Evolutionary conservation across 345 rosid species (phyloP).

Genomic region (Salix koriyanagi): DNA sequence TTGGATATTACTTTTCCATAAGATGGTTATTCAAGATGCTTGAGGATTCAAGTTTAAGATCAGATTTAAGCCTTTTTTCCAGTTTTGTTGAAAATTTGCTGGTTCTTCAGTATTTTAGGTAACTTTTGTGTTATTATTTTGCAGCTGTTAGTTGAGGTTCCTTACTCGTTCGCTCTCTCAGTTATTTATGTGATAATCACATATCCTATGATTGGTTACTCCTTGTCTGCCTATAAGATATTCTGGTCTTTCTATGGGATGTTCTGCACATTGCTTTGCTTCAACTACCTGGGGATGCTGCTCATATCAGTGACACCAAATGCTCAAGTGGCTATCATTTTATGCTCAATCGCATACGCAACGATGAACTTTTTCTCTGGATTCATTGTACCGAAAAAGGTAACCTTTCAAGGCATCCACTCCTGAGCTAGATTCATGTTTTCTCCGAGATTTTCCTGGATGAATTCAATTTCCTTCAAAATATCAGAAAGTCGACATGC

Average conservation of each 20-base stretch:
- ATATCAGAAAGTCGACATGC: too few relatives aligned
- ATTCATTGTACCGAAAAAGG: constrained; percentile 60
- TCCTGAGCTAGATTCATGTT: background rate
- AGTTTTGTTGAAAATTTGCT: background rate
- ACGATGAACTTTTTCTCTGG: constrained; percentile 59
- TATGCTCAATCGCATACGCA: constrained; percentile 39
- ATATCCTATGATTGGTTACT: constrained; percentile 73
- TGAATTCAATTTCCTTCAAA: too few relatives aligned
- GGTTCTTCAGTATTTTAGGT: background rate
- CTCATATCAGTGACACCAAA: constrained; percentile 65
- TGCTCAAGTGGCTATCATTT: constrained; percentile 47
- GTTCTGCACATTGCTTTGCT: constrained; percentile 49
- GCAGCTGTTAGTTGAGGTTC: constrained; percentile 68
- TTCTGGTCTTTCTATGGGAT: constrained; percentile 62
- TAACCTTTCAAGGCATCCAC: constrained; percentile 26
- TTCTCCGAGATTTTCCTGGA: background rate
- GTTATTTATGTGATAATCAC: constrained; percentile 36
- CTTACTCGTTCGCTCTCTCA: constrained; percentile 49
- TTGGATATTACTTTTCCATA: too few relatives aligned
- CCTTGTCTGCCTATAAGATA: constrained; percentile 44
- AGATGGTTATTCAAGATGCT: too few relatives aligned
- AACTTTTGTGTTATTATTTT: background rate
- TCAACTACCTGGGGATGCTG: constrained; percentile 63
- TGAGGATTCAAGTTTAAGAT: too few relatives aligned
- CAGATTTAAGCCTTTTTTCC: background rate